Evolutionary conservation across 2,329 filamentous ascomycete species (phyloP), one percentile per base, ranked within the genome.

Genomic region (Plenodomus tracheiphilus): DNA sequence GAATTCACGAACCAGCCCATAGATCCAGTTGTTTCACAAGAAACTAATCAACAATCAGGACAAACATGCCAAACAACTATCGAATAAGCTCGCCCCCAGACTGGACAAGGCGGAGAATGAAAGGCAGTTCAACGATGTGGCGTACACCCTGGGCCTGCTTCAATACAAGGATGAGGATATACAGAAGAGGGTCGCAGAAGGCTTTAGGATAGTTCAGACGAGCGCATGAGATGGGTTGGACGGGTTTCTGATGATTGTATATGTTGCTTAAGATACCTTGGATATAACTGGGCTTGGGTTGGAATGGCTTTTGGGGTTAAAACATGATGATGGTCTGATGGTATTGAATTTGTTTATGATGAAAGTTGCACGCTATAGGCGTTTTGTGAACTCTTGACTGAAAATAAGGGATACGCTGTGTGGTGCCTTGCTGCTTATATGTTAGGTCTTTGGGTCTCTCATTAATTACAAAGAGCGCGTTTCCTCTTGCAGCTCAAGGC

Each of bases 111-210:
- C 92, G 66, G 92, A 97, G 69, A 96, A 83, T 40, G 93, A 99
- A 75, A 81, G 92, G 56, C 92, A 97, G 70, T 99, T 94, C 94
- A 96, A 93, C 68, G 94, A 99, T 74, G 92, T 97, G 37, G 90
- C 93, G 0, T 99, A 91, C 77, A 92, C 92, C 2, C 76, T 99
- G 51, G 91, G 91, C 2, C 75, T 97, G 51, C 75, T 99, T 47
- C 92, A 91, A 66, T 94, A 99, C 71, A 95, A 94, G 79, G 93
- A 93, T 63, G 90, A 96, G 66, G 90, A 95, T 39, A 95, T 96
- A 48, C 80, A 82, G 50, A 94, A 91, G 77, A 70, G 86, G 50
- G 80, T 95, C 16, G 75, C 81, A 0, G 89, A 89, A 53, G 90
- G 90, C 0, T 94, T 91, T 75, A 79, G 77, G 61, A 70, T 79